Base-by-base conservation (phyloP, 805 yeast species). In the Yarrowia sp. region DNA sequence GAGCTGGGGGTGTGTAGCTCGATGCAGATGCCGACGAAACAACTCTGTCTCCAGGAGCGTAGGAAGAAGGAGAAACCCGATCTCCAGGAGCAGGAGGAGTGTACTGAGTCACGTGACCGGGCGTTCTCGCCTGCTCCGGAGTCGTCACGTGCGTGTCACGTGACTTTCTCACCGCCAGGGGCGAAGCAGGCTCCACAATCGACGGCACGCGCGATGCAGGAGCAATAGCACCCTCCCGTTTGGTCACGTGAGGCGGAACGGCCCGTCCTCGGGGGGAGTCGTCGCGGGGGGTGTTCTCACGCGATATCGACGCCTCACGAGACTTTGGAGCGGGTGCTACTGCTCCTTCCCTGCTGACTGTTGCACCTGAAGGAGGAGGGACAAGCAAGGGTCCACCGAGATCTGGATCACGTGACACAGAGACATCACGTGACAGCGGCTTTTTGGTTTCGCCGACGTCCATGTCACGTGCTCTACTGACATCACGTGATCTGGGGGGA, bases 301-400 rank as follows among this genome's bases (percentile, higher is more conserved):
- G 42, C 1, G 27, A 13, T 21, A 21, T 2, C 6, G 8, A 18
- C n/a, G 49, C 1, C 13, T 39, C 42, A 21, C 42, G 42, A 25
- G 49, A 24, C 21, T n/a, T 14, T 6, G 53, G 6, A 5, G 18
- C 18, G 1, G 56, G 56, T 1, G 56, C 39, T 3, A 47, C 39
- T 2, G 56, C 56, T 4, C 56, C 56, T 9, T 47, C 56, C 2
- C 56, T n/a, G n/a, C n/a, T n/a, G n/a, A n/a, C n/a, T n/a, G n/a
- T 6, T 3, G n/a, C 29, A 1, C 13, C 29, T 0, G 22, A 6
- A 27, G 32, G 24, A 4, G 51, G 24, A 4, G 51, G 24, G 2
- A n/a, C 29, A 0, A 47, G 21, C 3, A 47, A n/a, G 0, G 56
- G 39, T 0, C 56, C 56, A 1, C 39, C 29, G n/a, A 47, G 53